phyloP scores from a whole-genome alignment of 441 rosid genomes.

The Populus tomentosa region DNA sequence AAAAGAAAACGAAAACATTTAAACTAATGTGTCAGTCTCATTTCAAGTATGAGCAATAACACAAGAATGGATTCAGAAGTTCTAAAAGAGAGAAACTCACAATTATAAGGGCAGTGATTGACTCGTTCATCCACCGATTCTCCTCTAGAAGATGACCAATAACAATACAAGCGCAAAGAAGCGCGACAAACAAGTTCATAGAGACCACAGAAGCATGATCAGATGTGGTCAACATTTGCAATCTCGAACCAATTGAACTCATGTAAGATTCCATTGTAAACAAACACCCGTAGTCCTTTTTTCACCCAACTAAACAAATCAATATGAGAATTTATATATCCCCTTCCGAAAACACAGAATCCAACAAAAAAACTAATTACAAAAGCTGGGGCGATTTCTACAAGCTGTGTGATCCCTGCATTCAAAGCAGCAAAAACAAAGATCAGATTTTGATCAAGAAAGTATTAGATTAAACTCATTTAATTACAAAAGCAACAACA shows the following conservation, averaged over 20 bases:
- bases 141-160: slow-evolving; percentile 94
- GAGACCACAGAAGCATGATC: slow-evolving; percentile 93
- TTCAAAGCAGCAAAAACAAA: neutral
- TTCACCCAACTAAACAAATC: neutral
- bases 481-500: neutral
- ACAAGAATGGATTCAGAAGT: neutral
- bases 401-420: slow-evolving; percentile 15
- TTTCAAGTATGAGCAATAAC: neutral
- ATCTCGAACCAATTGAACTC: slow-evolving; percentile 29
- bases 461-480: neutral
- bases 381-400: neutral
- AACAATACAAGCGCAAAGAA: slow-evolving; percentile 88
- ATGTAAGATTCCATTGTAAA: slow-evolving; percentile 28
- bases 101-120: slow-evolving; percentile 83
- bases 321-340: neutral
- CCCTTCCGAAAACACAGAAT: neutral
- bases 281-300: neutral
- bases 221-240: slow-evolving; percentile 53
- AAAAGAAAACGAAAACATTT: neutral
- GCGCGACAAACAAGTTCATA: slow-evolving; percentile 77
- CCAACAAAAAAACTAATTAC: neutral
- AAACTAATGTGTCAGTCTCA: neutral
- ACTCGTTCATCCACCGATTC: slow-evolving; percentile 93
- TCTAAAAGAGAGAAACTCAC: slow-evolving; percentile 37
- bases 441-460: neutral